Conservation (phyloP, 768 basidiomycete species). For the Macrolepiota fuliginosa region DNA sequence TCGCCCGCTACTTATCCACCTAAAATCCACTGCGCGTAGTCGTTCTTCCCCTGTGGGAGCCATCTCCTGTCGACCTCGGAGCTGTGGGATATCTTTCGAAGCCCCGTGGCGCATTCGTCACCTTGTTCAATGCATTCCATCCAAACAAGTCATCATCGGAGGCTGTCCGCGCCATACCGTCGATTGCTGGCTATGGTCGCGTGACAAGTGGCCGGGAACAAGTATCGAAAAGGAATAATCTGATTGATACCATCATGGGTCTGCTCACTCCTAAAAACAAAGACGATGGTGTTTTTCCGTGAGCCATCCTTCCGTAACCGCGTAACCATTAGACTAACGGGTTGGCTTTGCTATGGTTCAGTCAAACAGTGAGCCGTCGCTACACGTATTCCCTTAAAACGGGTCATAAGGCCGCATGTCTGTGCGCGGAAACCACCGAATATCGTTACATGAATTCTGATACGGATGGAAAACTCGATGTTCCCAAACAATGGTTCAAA, state of each 20-base stretch:
- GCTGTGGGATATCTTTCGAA: conserved; percentile 75
- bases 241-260: conserved; percentile 13
- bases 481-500: conserved; percentile 24
- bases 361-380: conserved; percentile 6
- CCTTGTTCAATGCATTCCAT: conserved; percentile 66
- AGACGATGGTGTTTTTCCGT: conserved; percentile 9
- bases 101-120: conserved; percentile 66
- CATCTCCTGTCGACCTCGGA: conserved; percentile 59
- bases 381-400: conserved; percentile 16
- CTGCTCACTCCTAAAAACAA: conserved; percentile 4
- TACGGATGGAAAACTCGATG: conserved; percentile 17
- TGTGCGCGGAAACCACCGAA: conserved; percentile 24
- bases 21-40: conserved; percentile 33
- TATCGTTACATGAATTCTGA: conserved; percentile 21
- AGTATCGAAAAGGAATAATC: conserved; percentile 4
- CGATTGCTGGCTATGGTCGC: conserved; percentile 16
- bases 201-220: conserved; percentile 10
- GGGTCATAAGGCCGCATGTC: conserved; percentile 20
- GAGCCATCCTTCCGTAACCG: neutral
- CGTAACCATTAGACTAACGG: neutral
- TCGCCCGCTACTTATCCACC: neutral
- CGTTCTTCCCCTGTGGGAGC: conserved; percentile 69
- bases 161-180: conserved; percentile 13
- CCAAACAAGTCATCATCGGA: conserved; percentile 32
- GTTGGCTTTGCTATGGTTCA: neutral